These are phyloP conservation scores for Clavispora fructus DNA, from an alignment of 805 yeast genomes.

Conservation along the genomic window DNA sequence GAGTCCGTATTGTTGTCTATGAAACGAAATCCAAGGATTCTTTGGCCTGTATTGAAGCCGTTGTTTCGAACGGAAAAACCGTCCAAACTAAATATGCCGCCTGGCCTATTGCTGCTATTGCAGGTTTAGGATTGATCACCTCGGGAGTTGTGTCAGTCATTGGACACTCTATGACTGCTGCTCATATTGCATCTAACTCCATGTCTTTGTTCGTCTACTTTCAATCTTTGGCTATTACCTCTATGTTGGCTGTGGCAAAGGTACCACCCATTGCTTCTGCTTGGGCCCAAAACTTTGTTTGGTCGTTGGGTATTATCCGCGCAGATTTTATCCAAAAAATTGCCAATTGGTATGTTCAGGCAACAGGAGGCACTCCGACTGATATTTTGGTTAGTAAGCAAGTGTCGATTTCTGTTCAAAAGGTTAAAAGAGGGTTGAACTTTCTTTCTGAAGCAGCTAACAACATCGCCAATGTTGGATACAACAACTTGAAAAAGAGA, in stretches of 20 bases:
- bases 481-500: slow-evolving; percentile 20
- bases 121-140: slow-evolving; percentile 82
- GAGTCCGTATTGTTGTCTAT: slow-evolving; percentile 65
- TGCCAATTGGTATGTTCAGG: slow-evolving; percentile 90
- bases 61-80: slow-evolving; percentile 81
- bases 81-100: slow-evolving; percentile 78
- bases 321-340: slow-evolving; percentile 73
- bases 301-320: slow-evolving; percentile 91
- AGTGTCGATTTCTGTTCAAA: slow-evolving; percentile 80
- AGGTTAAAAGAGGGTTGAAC: slow-evolving; percentile 22
- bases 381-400: slow-evolving; percentile 62
- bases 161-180: slow-evolving; percentile 90
- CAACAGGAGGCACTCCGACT: slow-evolving; percentile 88
- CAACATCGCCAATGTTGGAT: slow-evolving; percentile 7
- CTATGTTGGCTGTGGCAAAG: slow-evolving; percentile 90
- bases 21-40: slow-evolving; percentile 37
- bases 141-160: slow-evolving; percentile 82
- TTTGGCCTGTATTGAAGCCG: slow-evolving; percentile 90
- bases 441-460: slow-evolving; percentile 7
- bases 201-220: slow-evolving; percentile 89
- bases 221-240: slow-evolving; percentile 85
- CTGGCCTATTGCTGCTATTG: slow-evolving; percentile 93
- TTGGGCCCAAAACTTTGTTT: slow-evolving; percentile 94
- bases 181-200: slow-evolving; percentile 95
- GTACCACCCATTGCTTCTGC: slow-evolving; percentile 97